These are phyloP conservation scores for Epipyxis sp. DNA, from an alignment of 108 stramenopile species.

Conservation along the genomic window DNA sequence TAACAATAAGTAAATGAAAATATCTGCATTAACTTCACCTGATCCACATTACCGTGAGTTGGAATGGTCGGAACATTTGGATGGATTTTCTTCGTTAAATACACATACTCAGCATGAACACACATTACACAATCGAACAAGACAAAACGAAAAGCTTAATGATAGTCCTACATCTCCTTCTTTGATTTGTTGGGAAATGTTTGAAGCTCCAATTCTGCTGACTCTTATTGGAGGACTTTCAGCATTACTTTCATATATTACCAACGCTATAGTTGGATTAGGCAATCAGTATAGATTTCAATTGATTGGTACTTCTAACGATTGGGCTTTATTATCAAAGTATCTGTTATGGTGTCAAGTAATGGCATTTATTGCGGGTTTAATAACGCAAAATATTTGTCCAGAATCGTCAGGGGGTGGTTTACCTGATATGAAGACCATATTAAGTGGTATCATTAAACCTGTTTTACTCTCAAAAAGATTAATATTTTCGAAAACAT, in stretches of 20 bases:
- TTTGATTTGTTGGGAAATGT: conserved; percentile 3
- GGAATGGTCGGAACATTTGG: neutral
- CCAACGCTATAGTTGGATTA: neutral
- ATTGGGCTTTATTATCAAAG: neutral
- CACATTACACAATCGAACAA: no score
- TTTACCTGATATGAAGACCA: conserved; percentile 43
- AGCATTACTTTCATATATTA: neutral
- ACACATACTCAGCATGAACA: no score
- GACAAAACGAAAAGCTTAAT: neutral
- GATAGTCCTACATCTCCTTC: neutral
- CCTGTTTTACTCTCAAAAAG: neutral
- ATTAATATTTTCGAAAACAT: neutral
- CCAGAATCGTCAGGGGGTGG: conserved; percentile 41
- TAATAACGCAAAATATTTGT: conserved; percentile 35
- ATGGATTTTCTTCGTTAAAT: neutral
- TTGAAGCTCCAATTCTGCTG: neutral
- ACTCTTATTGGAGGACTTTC: neutral
- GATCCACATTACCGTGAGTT: neutral
- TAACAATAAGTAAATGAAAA: neutral
- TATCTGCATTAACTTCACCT: neutral
- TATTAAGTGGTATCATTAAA: conserved; percentile 22
- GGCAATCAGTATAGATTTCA: neutral
- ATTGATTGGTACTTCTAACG: neutral
- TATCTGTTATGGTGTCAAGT: neutral
- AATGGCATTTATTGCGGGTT: neutral